Evolutionary conservation across 441 rosid species (phyloP), one percentile per base, ranked within the genome.

Genomic region (Viola pubescens): DNA sequence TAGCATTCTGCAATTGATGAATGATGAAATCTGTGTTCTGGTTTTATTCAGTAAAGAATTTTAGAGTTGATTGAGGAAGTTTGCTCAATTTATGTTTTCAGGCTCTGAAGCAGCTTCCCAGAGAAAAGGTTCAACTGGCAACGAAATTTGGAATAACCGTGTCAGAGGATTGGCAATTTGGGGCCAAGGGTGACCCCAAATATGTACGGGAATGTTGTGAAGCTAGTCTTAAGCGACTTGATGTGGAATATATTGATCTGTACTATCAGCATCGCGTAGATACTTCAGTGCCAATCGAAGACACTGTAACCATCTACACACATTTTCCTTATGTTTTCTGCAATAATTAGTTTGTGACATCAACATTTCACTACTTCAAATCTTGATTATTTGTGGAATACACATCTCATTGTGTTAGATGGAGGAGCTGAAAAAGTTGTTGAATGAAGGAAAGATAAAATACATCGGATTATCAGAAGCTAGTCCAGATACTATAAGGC

Each of bases 261-360:
- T 79, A 73, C 52, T 77, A 71, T 62, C 85, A 79, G 69, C 82
- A 83, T 56, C 78, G 79, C 9, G 71, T 83, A n/a, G 85, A 80
- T 61, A 71, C 70, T 16, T 63, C 76, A 5, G 76, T 78, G 46
- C 74, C 83, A 7, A 83, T 79, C 8, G 59, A 62, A 19, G 26
- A 19, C 26, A 19, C 26, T 19, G 26, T 19, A 19, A 19, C 26
- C 26, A 19, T 1, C 26, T 19, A 19, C 26, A 19, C 26, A 19
- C 26, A 19, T 19, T 19, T 19, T 19, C 26, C 26, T 19, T 19
- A 19, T 19, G 26, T 19, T 19, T 19, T 19, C 26, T 19, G 26
- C 26, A 19, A 19, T 19, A 19, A 19, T 19, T 19, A 19, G 26
- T 19, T 19, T 19, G 26, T 19, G 26, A 19, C 26, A 19, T 19